Base-by-base conservation (phyloP, 1,284 basidiomycete genomes). In the Afroboletus lepidellus region DNA sequence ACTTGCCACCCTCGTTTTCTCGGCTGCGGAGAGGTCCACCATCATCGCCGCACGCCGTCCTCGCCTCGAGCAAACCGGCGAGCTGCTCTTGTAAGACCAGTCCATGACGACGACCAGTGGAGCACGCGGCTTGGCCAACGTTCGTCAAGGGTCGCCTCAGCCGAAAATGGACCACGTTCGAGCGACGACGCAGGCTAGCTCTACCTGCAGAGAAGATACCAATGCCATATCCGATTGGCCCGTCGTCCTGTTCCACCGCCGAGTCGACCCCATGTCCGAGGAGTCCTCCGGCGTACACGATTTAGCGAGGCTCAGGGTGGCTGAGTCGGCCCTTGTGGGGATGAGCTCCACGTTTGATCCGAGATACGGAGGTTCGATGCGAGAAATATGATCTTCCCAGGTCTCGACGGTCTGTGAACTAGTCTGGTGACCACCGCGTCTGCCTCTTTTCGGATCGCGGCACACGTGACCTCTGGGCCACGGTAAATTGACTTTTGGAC, bases 191-290 rank as follows among this genome's bases (percentile, higher is more conserved):
- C 7, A n/a, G n/a, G n/a, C n/a, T n/a, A n/a, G n/a, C n/a, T n/a
- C n/a, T n/a, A n/a, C n/a, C n/a, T n/a, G n/a, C n/a, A 20, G 12
- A 9, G 11, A 16, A 48, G 48, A 49, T 52, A 61, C 33, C 41
- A 12, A 39, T 46, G 24, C 13, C 25, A 18, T 8, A 23, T 32
- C 38, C 43, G 43, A 60, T 62, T 58, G 55, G 59, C 25, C 34
- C 8, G 15, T 7, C 11, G 3, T 25, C 18, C 37, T 11, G 5
- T 16, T 24, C 36, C 5, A 15, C 27, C 37, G 2, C 20, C n/a
- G 12, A 33, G 29, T 9, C 30, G 3, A 30, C 30, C 33, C 20
- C n/a, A n/a, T n/a, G 8, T 25, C 46, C 57, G 46, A 56, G 57
- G 33, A 13, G 4, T 8, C 29, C 8, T 15, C 27, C n/a, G 23